Evolutionary conservation across 1,139 yeast genomes (phyloP), one percentile per base, ranked within the genome.

Genomic region (Kodamaea sp.): DNA sequence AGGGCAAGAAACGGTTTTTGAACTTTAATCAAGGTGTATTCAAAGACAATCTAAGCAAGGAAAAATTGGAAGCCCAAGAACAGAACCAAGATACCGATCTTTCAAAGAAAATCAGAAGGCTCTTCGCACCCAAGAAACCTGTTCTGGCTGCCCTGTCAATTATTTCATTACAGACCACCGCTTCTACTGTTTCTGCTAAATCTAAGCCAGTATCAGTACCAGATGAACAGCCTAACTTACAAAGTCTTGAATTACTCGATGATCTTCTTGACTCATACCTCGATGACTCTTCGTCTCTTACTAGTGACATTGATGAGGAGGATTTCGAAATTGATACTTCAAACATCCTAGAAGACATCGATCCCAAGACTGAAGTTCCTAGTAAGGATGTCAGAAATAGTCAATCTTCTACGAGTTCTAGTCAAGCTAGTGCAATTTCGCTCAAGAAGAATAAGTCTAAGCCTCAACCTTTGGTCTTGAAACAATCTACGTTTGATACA

Each of bases 191-290:
- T 7, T 18, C 21, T 7, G 9, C 6, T 9, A 18, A 18, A 9
- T 18, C 21, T 18, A 7, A 6, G 8, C 6, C 21, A 7, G 21
- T 18, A 9, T 6, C 8, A 7, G 21, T 6, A 18, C 6, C 9
- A 6, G 21, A 18, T 9, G n/a, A n/a, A 6, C 8, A 15, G 8
- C 16, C n/a, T 31, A 4, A n/a, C 25, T 24, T 42, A 16, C 39
- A 45, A 10, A 55, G 61, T 21, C 51, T 70, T 29, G 70, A 67
- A 39, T 67, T 63, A 5, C 69, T 70, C 14, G 76, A 70, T 47
- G 76, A 70, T 37, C 53, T 70, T 13, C 50, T 70, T 22, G 74
- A 70, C 43, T 65, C 72, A 22, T 70, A 70, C 43, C 57, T 70
- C 32, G 74, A 70, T 38, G 72, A 66, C 37, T 63, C 70, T 7